Percentiles rank a stretch among this genome's conserved stretches.
These are phyloP conservation scores for Straminergon stramineum DNA, from an alignment of 225 moss, liverwort and hornwort genomes.

Conservation along the genomic window DNA sequence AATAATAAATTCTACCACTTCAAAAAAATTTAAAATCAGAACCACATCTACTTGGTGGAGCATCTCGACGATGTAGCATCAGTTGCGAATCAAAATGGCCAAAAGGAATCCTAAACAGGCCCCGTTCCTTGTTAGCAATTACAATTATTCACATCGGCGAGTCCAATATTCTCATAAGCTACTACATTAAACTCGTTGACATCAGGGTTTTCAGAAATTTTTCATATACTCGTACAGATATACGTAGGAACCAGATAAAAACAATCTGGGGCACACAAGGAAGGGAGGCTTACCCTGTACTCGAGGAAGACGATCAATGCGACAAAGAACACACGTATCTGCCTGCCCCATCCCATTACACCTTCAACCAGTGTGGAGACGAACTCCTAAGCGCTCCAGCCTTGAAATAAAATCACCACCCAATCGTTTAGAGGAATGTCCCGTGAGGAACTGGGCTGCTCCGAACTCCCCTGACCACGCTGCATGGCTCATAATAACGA, in stretches of 20 bases:
- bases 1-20: neutral
- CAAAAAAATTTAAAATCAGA: neutral
- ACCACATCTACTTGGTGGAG: neutral
- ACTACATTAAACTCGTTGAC: neutral
- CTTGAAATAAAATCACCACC: conserved; percentile 2
- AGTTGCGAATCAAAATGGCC: neutral
- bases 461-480: neutral
- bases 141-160: neutral
- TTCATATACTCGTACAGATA: neutral
- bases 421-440: neutral
- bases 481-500: conserved; percentile 17
- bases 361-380: conserved; percentile 1
- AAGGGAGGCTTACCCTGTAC: conserved; percentile 26
- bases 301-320: conserved; percentile 40
- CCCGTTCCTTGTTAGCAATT: neutral
- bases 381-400: conserved; percentile 1
- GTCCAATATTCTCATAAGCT: neutral
- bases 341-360: conserved; percentile 60
- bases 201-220: neutral
- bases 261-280: neutral
- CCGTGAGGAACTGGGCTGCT: neutral
- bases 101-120: neutral
- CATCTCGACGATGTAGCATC: neutral
- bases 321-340: conserved; percentile 53
- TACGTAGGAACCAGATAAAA: neutral